Base-by-base conservation (phyloP, 306 rosid genomes). In the Hippophae tibetana region DNA sequence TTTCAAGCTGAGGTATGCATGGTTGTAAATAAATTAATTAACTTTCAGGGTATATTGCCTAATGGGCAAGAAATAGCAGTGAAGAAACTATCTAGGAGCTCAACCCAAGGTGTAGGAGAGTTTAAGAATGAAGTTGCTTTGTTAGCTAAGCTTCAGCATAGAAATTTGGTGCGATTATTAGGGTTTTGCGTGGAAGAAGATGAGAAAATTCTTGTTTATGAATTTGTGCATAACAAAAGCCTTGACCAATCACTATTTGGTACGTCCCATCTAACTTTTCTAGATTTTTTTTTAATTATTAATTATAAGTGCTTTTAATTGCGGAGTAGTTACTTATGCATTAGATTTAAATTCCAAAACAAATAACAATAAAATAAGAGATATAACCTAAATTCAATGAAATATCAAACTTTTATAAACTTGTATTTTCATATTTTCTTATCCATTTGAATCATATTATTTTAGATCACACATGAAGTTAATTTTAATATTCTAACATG, bases 201-300 rank as follows among this genome's bases (percentile, higher is more conserved):
- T 18, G 23, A 18, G 23, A 18, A 18, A 18, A 18, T 62, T 43
- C 10, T 62, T 7, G 42, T 62, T 47, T 51, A 62, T 2, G 57
- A 62, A 46, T 38, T 43, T 38, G 45, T 60, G 27, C 43, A 48
- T 6, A 72, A 72, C 67, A 59, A 47, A 47, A 72, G 76, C 41
- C 71, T 72, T 14, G 76, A 72, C 62, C 13, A 54, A 13, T 26
- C 60, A 27, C 58, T 65, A 23, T 60, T 10, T 7, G 76, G 76
- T 71, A 3, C 41, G 67, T 62, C 7, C 10, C 46, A 44, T 61
- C 50, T 1, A 14, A 49, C 4, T 3, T 8, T 49, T 26, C 57
- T 50, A 8, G 14, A 10, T 8, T 57, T 57, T 18, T 9, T 25
- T 46, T 9, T 46, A 46, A 46, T 9, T 10, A 9, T 46, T 11